Conservation (phyloP, 2,329 filamentous ascomycete species). For the Celoporthe dispersa region DNA sequence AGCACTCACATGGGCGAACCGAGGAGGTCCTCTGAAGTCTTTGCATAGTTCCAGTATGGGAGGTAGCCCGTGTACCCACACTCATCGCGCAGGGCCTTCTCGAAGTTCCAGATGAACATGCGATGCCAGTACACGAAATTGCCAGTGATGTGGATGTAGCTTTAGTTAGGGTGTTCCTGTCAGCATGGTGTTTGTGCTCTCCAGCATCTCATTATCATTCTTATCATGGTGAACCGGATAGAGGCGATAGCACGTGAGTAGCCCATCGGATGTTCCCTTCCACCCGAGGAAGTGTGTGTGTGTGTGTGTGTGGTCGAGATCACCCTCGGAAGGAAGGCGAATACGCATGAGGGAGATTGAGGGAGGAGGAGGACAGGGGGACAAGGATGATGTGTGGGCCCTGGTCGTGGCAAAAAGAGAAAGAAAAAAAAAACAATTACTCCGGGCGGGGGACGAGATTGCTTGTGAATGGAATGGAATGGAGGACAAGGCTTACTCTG, state of each 20-base stretch:
- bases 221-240: not conserved
- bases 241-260: not conserved
- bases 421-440: not conserved
- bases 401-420: not conserved
- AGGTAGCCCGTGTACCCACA: slow-evolving; percentile 45
- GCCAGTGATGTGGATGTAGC: slow-evolving; percentile 25
- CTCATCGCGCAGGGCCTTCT: slow-evolving; percentile 39
- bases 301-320: no score
- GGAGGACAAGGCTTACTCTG: slow-evolving; percentile 20
- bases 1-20: slow-evolving; percentile 40
- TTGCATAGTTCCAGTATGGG: slow-evolving; percentile 52
- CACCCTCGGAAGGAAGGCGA: slow-evolving; percentile 5
- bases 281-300: no score
- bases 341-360: not conserved
- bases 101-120: slow-evolving; percentile 38
- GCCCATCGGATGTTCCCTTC: not conserved
- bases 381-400: not conserved
- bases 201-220: not conserved
- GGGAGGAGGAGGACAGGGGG: not conserved
- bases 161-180: not conserved
- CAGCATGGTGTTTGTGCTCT: not conserved
- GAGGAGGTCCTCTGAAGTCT: slow-evolving; percentile 41
- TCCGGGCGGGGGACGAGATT: not conserved
- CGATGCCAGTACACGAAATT: slow-evolving; percentile 40
- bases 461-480: not conserved